Conservation (phyloP, 108 stramenopile genomes). For the Mayamaea pseudoterrestris region DNA sequence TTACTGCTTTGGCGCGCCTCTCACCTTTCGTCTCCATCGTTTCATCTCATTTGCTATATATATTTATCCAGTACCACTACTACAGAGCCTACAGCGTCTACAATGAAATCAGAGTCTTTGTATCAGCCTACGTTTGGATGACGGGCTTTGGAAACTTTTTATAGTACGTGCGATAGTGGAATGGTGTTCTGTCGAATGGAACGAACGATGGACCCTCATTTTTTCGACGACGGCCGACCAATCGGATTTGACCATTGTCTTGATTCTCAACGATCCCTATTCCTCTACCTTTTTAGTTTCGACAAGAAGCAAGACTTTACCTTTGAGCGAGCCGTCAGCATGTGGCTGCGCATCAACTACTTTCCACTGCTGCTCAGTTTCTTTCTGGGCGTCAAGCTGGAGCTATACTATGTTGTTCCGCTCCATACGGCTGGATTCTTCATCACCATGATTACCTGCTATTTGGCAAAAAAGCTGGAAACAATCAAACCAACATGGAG, state of each 20-base stretch:
- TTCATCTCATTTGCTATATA: conserved; percentile 23
- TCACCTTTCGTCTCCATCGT: neutral
- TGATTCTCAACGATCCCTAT: no score
- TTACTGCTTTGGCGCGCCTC: no score
- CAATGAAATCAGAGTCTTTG: conserved; percentile 88
- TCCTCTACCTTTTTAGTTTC: no score
- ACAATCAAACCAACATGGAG: conserved; percentile 12
- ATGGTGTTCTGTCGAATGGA: no score
- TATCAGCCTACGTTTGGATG: conserved; percentile 43
- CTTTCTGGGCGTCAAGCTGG: conserved; percentile 63
- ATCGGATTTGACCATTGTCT: neutral
- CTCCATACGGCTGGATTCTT: conserved; percentile 78
- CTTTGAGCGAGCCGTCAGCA: conserved; percentile 74
- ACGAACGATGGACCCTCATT: no score
- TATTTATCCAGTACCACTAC: conserved; percentile 80
- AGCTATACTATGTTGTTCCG: conserved; percentile 91
- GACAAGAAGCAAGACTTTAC: conserved; percentile 84
- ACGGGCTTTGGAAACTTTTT: conserved; percentile 91
- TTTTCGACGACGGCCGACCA: no score
- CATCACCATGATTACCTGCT: conserved; percentile 57
- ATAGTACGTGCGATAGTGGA: no score
- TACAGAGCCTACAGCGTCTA: conserved; percentile 80
- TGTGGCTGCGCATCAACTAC: conserved; percentile 89
- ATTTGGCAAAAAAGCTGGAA: conserved; percentile 23
- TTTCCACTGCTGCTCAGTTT: conserved; percentile 73